Evolutionary conservation across 768 basidiomycete species (phyloP), one percentile per base, ranked within the genome.

Genomic region (Leccinum ochraceum): DNA sequence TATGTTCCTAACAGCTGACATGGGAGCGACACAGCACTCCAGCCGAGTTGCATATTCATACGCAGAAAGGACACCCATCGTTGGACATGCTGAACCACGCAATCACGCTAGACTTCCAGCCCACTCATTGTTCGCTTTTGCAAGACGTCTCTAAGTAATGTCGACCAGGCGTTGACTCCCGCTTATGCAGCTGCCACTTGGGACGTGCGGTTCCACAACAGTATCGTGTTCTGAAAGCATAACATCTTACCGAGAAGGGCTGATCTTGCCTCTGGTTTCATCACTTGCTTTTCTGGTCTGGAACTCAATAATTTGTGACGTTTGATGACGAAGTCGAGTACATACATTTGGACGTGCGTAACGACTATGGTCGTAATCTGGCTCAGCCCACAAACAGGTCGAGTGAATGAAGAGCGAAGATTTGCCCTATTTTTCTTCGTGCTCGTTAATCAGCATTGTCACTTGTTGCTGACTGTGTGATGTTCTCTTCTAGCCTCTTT

Each of bases 331-430:
- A 69, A 53, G 56, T 64, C 28, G 32, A 57, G 1, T 34, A 13
- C 11, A 34, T 71, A 58, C 16, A 60, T 74, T 34, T 70, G 63
- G 72, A 51, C 34, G 53, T 53, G 34, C 53, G 53, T 58, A n/a
- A 9, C 22, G 14, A 48, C 2, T 20, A n/a, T 48, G 46, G 46
- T 49, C n/a, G 10, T 44, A 6, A 20, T 44, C 11, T 44, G 42
- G 42, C 42, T 44, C n/a, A 20, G n/a, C n/a, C 42, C 42, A 44
- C 42, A 44, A 44, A 20, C 42, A 44, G 3, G n/a, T 34, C 46
- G 20, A 16, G 6, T 58, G 36, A n/a, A 34, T 6, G 48, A 59
- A 13, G 62, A 59, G 32, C 48, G 55, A 36, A 49, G 3, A 13
- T 1, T 59, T 6, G 53, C 57, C 9, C 0, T 55, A 6, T 14